Evolutionary conservation across 345 rosid species (phyloP), one percentile per base, ranked within the genome.

Genomic region (Gossypium anomalum): DNA sequence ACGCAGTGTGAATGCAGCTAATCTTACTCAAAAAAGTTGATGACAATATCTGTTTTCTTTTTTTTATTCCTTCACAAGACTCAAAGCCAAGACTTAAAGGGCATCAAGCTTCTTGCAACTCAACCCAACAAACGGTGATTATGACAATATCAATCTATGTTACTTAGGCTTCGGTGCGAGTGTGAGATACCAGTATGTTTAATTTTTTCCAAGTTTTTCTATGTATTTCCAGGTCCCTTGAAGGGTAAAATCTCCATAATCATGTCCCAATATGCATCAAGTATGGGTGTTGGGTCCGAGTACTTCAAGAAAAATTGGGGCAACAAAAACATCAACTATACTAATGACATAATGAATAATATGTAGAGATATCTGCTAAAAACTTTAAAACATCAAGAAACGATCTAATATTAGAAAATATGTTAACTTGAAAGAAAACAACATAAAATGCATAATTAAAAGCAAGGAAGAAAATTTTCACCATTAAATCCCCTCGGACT

Each of bases 401-500:
- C 48, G 7, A 49, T 23, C 29, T 10, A 44, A 66, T 19, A 20
- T 44, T 44, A 2, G 25, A 38, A 63, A 64, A 38, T 44, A 43
- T 64, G 49, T 9, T 41, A 67, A 45, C 41, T 14, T 14, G 14
- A 47, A 45, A 43, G 10, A 41, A 0, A n/a, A 53, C 22, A 65
- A 43, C 11, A 65, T 5, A 22, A 65, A 65, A 66, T 2, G n/a
- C 52, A 19, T 44, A 45, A 61, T 27, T 17, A 19, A 55, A 17
- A 2, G 15, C 2, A 25, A 45, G 7, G n/a, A 10, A 29, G 20
- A 49, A 55, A 15, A 51, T 25, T 79, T 76, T 82, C 73, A 87
- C 91, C 87, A 79, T 64, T 62, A 85, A n/a, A 74, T 82, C 83
- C 38, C 91, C 91, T 44, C 83, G 78, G 52, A 87, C 87, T 38